Base-by-base conservation (phyloP, 78 protist genomes). In the Anaeramoeba flamelloides region DNA sequence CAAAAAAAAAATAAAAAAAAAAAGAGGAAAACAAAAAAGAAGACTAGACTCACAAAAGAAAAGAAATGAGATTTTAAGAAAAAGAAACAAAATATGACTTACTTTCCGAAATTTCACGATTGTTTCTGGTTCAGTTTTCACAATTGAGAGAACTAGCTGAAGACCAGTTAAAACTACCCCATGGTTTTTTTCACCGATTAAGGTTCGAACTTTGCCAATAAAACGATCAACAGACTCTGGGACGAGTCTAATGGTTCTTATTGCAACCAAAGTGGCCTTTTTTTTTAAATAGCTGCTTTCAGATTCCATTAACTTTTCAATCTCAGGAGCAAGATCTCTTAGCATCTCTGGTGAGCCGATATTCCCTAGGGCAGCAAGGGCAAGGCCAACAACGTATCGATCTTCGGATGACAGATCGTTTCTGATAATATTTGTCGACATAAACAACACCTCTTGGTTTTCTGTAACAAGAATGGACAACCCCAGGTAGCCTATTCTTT, bases 401-500 rank as follows among this genome's bases (percentile, higher is more conserved):
- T 94, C 91, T 74, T 76, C 33, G 79, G 85, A 41, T 30, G 79
- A 53, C 80, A 93, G 53, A 83, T 93, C 97, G 78, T 88, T 92
- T 41, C 33, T 1, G 33, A 0, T 1, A 34, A 17, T 8, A 8
- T 82, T n/a, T n/a, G 0, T 74, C 31, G 37, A 26, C 1, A 37
- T 3, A 26, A 69, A 3, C 81, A 39, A 69, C 26, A 93, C 92
- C 40, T 96, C 98, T 65, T 89, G 90, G 34, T 78, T 74, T 82
- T 96, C 99, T 77, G 95, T 98, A 2, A 96, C 85, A 38, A 96
- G 87, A 4, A 95, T 4, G 89, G 86, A 87, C 0, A 93, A 80
- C 33, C 93, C 97, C 37, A 96, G 86, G 86, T 96, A 95, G 3
- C 99, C 95, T 74, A 94, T 84, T 77, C 98, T 88, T 87, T 95